phyloP scores from a whole-genome alignment of 225 moss, liverwort and hornwort genomes.

The Polytrichum commune region DNA sequence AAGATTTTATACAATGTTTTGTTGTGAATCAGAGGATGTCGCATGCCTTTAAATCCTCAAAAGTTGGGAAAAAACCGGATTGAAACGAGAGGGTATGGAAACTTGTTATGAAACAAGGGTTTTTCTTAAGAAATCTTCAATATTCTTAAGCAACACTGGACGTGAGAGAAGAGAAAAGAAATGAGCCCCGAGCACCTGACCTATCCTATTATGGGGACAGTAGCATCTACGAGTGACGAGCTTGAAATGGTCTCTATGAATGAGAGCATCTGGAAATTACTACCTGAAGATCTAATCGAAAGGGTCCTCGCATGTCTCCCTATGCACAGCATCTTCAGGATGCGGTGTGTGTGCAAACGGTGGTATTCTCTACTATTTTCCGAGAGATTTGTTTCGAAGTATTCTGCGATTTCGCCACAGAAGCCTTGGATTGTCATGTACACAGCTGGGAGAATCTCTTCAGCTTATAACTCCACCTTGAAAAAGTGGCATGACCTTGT shows the following conservation, averaged over 20 bases:
- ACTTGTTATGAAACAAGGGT: too few relatives aligned
- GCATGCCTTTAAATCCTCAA: too few relatives aligned
- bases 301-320: conserved; percentile 66
- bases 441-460: conserved; percentile 58
- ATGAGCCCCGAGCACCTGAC: conserved; percentile 24
- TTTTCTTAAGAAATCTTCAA: too few relatives aligned
- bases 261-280: conserved; percentile 43
- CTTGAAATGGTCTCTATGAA: conserved; percentile 47
- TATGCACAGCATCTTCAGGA: conserved; percentile 62
- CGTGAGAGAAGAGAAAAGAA: neutral
- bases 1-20: too few relatives aligned
- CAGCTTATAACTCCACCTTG: conserved; percentile 58
- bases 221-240: conserved; percentile 53
- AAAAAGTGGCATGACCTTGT: conserved; percentile 72
- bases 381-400: conserved; percentile 44
- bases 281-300: conserved; percentile 75
- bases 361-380: conserved; percentile 53
- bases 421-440: conserved; percentile 83
- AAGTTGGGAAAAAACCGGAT: too few relatives aligned
- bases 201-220: conserved; percentile 41
- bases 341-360: conserved; percentile 68
- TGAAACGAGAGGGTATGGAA: too few relatives aligned
- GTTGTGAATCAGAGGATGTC: too few relatives aligned
- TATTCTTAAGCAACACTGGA: too few relatives aligned
- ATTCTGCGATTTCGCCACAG: conserved; percentile 46